Evolutionary conservation across 1,284 basidiomycete species (phyloP), one percentile per base, ranked within the genome.

Genomic region (Ustilago nuda): DNA sequence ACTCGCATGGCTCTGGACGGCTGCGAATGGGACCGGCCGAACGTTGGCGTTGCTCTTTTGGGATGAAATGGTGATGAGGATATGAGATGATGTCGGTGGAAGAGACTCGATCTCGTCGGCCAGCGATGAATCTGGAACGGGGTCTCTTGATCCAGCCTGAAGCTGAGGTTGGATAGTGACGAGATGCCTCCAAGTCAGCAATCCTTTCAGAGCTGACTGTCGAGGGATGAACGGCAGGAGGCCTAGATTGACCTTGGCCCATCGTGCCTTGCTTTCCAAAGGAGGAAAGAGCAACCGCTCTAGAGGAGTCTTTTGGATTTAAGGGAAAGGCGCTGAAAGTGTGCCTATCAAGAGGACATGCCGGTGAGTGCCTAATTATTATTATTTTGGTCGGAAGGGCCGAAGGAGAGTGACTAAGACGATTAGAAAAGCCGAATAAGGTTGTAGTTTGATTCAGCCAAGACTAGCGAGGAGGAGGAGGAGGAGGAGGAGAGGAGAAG

Each of bases 221-320:
- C 17, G 46, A 54, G 0, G 52, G 60, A n/a, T 60, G 56, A 50
- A 15, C 59, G 23, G 59, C 27, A 7, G 58, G 45, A 8, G 51
- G 3, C 19, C 41, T 57, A 12, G 70, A 72, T 9, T 66, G 70
- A 32, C 56, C 56, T 19, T 72, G 64, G n/a, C 70, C 70, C 70
- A 72, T 72, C 32, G 23, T 59, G 56, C 27, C n/a, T 23, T 19
- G 12, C 2, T 53, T 8, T 17, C 13, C 32, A 41, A 33, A 15
- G 17, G 9, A n/a, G 36, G 17, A 37, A 13, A 37, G 27, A 17
- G 8, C 43, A 19, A 36, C 33, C 50, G 41, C 3, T 32, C 17
- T 15, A 5, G n/a, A 39, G 11, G 43, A 17, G 43, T 4, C 17
- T 11, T 41, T 17, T 45, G 43, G n/a, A 19, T 27, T 27, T 27